Base-by-base conservation (phyloP, 2,329 filamentous ascomycete genomes). In the Aspergillus sp. region DNA sequence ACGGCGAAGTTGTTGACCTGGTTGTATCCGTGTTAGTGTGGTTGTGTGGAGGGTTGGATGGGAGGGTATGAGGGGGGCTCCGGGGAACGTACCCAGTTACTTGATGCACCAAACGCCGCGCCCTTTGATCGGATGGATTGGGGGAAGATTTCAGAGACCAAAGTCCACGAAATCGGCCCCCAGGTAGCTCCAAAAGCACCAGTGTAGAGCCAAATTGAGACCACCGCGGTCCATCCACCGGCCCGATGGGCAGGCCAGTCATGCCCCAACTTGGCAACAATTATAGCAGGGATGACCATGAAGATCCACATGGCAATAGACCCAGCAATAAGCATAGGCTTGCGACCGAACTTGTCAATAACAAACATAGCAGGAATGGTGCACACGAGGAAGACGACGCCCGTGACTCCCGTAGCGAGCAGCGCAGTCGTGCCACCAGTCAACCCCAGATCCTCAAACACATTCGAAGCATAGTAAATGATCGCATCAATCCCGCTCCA, bases 401-500 rank as follows among this genome's bases (percentile, higher is more conserved):
- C 31, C 3, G 31, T 38, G 8, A 38, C 31, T 1, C 31, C 31
- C 31, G 31, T 38, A 13, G 31, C 74, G 11, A 77, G 62, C 7
- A 76, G 67, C 5, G 71, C 71, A 50, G 70, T 70, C 2, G 72
- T 76, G 4, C 72, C 70, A 22, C 71, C 66, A 1, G 74, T 76
- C 15, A 76, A 63, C n/a, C 76, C 68, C 1, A 78, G 76, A 9
- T 69, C 71, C 3, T 71, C 38, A 28, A 79, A 72, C 59, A 81
- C 68, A 65, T 72, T 69, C n/a, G 74, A 73, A 57, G 76, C 66
- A 70, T 77, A 65, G 62, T 84, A 82, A 13, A 83, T 81, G 7
- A 80, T 72, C 0, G 79, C 77, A 63, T 81, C 78, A 19, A 81
- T 76, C 48, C 79, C 79, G 28, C 69, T 76, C 73, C 78, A 81